Conservation (phyloP, 2,329 filamentous ascomycete genomes). For the Phaeosphaeriaceae sp. region DNA sequence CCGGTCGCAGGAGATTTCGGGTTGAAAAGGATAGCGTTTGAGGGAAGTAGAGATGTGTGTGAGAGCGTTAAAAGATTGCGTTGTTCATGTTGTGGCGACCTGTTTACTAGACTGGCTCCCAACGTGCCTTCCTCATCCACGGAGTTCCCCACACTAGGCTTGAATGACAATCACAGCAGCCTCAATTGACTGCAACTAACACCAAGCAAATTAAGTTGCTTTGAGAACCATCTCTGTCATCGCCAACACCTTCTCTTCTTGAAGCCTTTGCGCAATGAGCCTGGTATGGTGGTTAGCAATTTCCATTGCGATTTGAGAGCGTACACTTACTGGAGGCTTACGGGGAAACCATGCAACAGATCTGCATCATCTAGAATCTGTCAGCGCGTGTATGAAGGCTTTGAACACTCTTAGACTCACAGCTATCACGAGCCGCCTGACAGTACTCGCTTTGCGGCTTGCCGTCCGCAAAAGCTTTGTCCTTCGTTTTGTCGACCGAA, state of each 20-base stretch:
- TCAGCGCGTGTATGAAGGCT: background rate
- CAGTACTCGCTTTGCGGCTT: conserved; percentile 49
- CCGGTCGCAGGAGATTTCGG: conserved; percentile 15
- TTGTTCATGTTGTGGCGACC: conserved; percentile 3
- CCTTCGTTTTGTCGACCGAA: conserved; percentile 49
- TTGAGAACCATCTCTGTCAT: conserved; percentile 49
- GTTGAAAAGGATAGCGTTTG: conserved; percentile 13
- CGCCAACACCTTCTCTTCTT: conserved; percentile 53
- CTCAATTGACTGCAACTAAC: background rate
- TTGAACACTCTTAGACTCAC: conserved; percentile 39
- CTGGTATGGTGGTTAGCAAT: conserved; percentile 15
- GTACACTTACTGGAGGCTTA: conserved; percentile 47
- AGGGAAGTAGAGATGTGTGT: conserved; percentile 13
- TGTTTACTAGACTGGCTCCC: background rate
- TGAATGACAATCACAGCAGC: background rate
- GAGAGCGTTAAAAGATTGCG: conserved; percentile 2
- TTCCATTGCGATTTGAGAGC: background rate
- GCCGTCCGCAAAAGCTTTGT: conserved; percentile 35
- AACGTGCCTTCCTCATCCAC: conserved; percentile 7
- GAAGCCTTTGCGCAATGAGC: conserved; percentile 49
- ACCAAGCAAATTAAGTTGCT: conserved; percentile 22
- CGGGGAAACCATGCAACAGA: conserved; percentile 54
- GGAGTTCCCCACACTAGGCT: background rate
- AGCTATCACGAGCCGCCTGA: conserved; percentile 48
- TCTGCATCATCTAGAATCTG: conserved; percentile 43